Evolutionary conservation across 2,329 filamentous ascomycete genomes (phyloP).

Genomic region (Colletotrichum trifolii): DNA sequence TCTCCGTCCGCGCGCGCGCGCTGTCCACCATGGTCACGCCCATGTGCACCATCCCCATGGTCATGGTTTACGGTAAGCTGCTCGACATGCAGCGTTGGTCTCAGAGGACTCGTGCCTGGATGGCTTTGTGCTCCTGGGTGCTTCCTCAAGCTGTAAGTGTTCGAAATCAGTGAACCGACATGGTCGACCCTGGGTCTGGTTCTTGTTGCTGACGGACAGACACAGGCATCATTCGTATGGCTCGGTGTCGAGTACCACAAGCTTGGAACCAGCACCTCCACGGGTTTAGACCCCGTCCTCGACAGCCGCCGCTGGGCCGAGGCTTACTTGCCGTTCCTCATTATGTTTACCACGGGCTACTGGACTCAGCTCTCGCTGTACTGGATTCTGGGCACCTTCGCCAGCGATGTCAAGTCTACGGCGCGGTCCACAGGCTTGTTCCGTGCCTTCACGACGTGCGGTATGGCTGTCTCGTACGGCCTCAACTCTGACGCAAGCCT

Average conservation of each 20-base stretch:
- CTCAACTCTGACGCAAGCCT: constrained; percentile 41
- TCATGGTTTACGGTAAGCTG: constrained; percentile 14
- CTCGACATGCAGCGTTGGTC: constrained; percentile 21
- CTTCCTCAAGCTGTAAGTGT: no score
- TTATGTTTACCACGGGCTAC: constrained; percentile 26
- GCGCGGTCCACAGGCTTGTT: constrained; percentile 45
- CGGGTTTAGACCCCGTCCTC: neutral
- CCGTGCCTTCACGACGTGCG: constrained; percentile 43
- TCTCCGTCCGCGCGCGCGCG: constrained; percentile 41
- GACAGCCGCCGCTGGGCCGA: constrained; percentile 27
- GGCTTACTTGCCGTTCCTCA: constrained; percentile 22
- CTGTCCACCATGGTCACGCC: constrained; percentile 38
- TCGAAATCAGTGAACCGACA: no score
- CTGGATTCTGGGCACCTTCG: constrained; percentile 51
- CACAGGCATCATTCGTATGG: constrained; percentile 27
- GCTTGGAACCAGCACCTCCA: neutral
- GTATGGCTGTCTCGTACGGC: constrained; percentile 45
- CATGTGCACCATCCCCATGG: constrained; percentile 17
- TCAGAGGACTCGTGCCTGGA: neutral
- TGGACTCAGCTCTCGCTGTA: constrained; percentile 42
- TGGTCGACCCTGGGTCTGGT: constrained; percentile 18
- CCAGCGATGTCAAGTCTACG: constrained; percentile 46
- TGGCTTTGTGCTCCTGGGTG: no score
- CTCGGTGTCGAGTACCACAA: constrained; percentile 31
- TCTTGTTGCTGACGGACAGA: constrained; percentile 10